These are phyloP conservation scores for Lipomyces starkeyi DNA, from an alignment of 805 yeast genomes.

Conservation along the genomic window DNA sequence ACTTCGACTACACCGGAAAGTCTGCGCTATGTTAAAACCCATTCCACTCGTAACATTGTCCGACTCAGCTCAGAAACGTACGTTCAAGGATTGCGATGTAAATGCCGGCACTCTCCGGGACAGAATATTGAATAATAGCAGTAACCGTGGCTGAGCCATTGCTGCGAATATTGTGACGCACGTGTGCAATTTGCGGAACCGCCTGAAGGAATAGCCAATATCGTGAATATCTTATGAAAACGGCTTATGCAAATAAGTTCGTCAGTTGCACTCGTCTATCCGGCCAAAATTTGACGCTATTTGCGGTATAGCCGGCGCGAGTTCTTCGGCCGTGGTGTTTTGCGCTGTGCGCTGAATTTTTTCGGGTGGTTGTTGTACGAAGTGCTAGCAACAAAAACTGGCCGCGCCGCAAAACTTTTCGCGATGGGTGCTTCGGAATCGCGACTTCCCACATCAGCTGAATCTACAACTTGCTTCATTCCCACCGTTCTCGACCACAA, in stretches of 20 bases:
- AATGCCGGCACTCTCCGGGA: background rate
- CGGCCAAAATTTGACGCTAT: background rate
- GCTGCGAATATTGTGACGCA: background rate
- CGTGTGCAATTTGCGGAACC: background rate
- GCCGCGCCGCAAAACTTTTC: background rate
- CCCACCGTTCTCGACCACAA: background rate
- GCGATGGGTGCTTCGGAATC: background rate
- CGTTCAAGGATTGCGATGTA: background rate
- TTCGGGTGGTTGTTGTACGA: background rate
- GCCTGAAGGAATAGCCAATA: background rate
- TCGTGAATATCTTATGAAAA: background rate
- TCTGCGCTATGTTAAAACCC: background rate
- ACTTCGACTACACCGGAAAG: background rate
- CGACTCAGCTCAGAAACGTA: background rate
- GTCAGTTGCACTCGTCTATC: background rate
- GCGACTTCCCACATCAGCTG: background rate
- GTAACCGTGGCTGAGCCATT: slow-evolving; percentile 2
- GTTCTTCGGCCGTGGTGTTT: background rate
- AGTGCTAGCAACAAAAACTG: background rate
- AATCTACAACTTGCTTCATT: background rate
- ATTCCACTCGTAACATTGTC: background rate
- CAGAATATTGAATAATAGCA: background rate
- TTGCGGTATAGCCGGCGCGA: background rate
- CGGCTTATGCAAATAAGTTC: background rate
- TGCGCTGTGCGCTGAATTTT: background rate